A percentile compares a stretch with the other conserved stretches of the same genome.
Evolutionary conservation across 352 stramenopile species (phyloP).

Genomic region (Phytophthora cryptogea): DNA sequence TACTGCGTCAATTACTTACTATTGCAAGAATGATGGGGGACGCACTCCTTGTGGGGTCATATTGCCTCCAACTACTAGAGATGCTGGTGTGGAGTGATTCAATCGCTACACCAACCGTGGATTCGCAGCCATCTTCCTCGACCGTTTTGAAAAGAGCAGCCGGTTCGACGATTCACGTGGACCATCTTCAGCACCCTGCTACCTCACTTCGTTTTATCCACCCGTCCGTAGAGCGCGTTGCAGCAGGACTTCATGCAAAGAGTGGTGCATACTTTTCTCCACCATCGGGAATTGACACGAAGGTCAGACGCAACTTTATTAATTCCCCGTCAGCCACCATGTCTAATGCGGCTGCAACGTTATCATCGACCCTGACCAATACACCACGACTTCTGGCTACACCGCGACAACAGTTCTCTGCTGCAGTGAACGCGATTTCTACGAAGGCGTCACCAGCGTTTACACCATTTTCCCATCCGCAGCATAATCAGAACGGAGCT

Average conservation of each 20-base stretch:
- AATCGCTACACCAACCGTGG: slow-evolving; percentile 21
- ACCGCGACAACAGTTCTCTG: slow-evolving; percentile 76
- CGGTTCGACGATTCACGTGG: slow-evolving; percentile 23
- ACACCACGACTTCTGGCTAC: slow-evolving; percentile 72
- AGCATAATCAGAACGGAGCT: slow-evolving; percentile 26
- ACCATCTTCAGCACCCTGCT: slow-evolving; percentile 43
- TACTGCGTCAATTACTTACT: slow-evolving; percentile 74
- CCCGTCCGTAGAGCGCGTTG: slow-evolving; percentile 19
- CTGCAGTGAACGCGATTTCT: slow-evolving; percentile 76
- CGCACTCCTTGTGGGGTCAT: slow-evolving; percentile 51
- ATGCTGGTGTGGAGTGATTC: slow-evolving; percentile 69
- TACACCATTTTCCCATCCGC: slow-evolving; percentile 49
- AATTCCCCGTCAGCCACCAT: slow-evolving; percentile 68
- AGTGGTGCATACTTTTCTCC: slow-evolving; percentile 61
- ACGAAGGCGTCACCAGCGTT: slow-evolving; percentile 77
- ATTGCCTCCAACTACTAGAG: slow-evolving; percentile 69
- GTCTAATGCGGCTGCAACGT: slow-evolving; percentile 71
- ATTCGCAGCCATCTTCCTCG: slow-evolving; percentile 5
- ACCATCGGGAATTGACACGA: slow-evolving; percentile 68
- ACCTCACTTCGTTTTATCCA: slow-evolving; percentile 29
- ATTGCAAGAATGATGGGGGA: slow-evolving; percentile 63
- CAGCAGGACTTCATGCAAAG: slow-evolving; percentile 54
- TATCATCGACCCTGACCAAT: slow-evolving; percentile 75
- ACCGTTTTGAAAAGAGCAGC: slow-evolving; percentile 8
- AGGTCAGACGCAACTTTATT: slow-evolving; percentile 68